A percentile compares a stretch with the other conserved stretches of the same genome.
Evolutionary conservation across 2,329 filamentous ascomycete genomes (phyloP).

Genomic region (Penicillium sp.): DNA sequence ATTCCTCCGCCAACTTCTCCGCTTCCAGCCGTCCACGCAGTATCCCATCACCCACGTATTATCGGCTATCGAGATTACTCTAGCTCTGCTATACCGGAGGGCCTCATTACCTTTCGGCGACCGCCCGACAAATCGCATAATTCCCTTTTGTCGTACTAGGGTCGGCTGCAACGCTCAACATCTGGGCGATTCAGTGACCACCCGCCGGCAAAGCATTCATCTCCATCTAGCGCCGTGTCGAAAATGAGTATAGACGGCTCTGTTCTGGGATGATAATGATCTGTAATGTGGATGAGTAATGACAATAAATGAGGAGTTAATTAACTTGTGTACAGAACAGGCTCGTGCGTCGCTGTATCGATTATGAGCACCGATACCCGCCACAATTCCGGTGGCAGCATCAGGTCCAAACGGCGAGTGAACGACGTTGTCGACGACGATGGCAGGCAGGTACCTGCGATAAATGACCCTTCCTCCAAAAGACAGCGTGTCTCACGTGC

Average conservation of each 20-base stretch:
- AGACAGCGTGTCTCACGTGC: constrained; percentile 70
- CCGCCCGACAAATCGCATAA: not conserved
- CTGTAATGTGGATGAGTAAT: too few relatives aligned
- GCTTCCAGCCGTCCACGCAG: constrained; percentile 9
- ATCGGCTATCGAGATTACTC: not conserved
- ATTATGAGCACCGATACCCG: constrained; percentile 41
- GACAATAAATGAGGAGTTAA: too few relatives aligned
- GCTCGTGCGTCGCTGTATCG: constrained; percentile 32
- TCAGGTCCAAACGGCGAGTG: constrained; percentile 38
- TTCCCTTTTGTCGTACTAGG: constrained; percentile 12
- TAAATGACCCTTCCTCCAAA: constrained; percentile 50
- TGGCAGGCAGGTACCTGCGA: constrained; percentile 30
- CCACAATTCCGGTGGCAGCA: constrained; percentile 35
- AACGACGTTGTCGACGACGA: constrained; percentile 36
- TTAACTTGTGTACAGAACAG: constrained; percentile 30
- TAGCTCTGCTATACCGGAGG: not conserved
- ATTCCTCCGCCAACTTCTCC: constrained; percentile 24
- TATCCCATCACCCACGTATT: constrained; percentile 11
- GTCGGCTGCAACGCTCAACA: constrained; percentile 1
- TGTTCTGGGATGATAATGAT: too few relatives aligned
- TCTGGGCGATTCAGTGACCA: constrained; percentile 14
- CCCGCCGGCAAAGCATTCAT: constrained; percentile 38
- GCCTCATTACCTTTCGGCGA: not conserved
- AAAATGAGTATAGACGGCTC: constrained; percentile 26
- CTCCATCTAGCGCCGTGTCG: constrained; percentile 23